A percentile compares a stretch with the other conserved stretches of the same genome.
These are phyloP conservation scores for Teunomyces pallodes DNA, from an alignment of 805 yeast genomes.

Conservation along the genomic window DNA sequence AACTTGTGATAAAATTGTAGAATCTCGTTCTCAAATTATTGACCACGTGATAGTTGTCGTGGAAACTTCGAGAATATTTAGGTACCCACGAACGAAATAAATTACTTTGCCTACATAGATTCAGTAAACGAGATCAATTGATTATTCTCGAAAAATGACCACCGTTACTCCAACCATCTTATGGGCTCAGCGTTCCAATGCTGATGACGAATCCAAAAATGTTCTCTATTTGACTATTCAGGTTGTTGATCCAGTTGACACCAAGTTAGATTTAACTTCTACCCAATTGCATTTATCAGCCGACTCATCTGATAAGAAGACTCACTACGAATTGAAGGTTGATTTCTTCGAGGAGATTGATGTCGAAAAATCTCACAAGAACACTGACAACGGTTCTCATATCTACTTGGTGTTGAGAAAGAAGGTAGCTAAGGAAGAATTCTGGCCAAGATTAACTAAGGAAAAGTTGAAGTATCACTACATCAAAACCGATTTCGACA, in stretches of 20 bases:
- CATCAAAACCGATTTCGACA: constrained; percentile 92
- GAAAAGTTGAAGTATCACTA: constrained; percentile 76
- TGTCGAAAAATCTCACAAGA: constrained; percentile 57
- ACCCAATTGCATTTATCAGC: constrained; percentile 52
- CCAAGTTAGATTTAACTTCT: constrained; percentile 60
- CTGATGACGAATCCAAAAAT: constrained; percentile 69
- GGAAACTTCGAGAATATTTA: not conserved
- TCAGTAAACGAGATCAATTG: not conserved
- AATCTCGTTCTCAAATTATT: too few species aligned
- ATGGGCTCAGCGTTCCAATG: constrained; percentile 97
- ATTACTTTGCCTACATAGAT: not conserved
- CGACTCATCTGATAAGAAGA: constrained; percentile 40
- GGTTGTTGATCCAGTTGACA: constrained; percentile 65
- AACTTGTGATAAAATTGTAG: too few species aligned
- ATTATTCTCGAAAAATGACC: constrained; percentile 13
- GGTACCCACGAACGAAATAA: not conserved
- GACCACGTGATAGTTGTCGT: not conserved
- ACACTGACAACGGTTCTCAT: constrained; percentile 57
- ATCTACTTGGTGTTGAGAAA: constrained; percentile 66
- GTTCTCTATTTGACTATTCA: constrained; percentile 70
- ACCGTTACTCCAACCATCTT: constrained; percentile 51
- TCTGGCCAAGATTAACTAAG: constrained; percentile 94
- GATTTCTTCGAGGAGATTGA: constrained; percentile 79
- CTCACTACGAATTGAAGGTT: constrained; percentile 61
- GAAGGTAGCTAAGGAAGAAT: constrained; percentile 65